Conservation (phyloP, 2,329 filamentous ascomycete species). For the Trichophyton benhamiae region DNA sequence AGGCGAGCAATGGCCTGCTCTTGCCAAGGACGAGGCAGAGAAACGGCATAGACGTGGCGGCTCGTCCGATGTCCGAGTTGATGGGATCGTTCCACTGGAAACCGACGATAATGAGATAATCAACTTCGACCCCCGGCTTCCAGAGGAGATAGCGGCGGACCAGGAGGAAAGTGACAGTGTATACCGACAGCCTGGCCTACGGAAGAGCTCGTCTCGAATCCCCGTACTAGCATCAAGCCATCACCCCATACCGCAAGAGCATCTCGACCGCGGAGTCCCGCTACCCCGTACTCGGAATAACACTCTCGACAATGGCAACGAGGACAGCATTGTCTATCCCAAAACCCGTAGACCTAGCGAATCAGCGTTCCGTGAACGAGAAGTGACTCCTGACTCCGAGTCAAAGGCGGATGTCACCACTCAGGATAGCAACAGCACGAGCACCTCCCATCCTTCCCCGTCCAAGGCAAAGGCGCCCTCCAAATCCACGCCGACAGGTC, state of each 20-base stretch:
- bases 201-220: constrained; percentile 65
- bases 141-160: constrained; percentile 60
- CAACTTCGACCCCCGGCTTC: constrained; percentile 54
- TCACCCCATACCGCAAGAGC: constrained; percentile 57
- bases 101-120: constrained; percentile 27
- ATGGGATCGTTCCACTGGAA: constrained; percentile 29
- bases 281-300: constrained; percentile 48
- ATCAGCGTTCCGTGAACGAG: constrained; percentile 18
- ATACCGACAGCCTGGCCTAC: constrained; percentile 39
- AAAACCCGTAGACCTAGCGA: constrained; percentile 59
- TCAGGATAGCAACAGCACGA: constrained; percentile 5
- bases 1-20: constrained; percentile 22
- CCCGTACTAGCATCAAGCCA: constrained; percentile 73
- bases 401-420: constrained; percentile 14
- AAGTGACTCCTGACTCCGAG: constrained; percentile 10
- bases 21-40: constrained; percentile 24
- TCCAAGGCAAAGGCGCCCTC: constrained; percentile 14
- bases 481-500: constrained; percentile 24
- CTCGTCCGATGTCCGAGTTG: constrained; percentile 21
- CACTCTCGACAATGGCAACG: constrained; percentile 47
- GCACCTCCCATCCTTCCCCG: constrained; percentile 17
- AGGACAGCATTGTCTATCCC: constrained; percentile 46
- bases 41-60: not conserved
- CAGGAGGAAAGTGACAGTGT: constrained; percentile 33
- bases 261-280: constrained; percentile 61